phyloP scores from a whole-genome alignment of 2,329 filamentous ascomycete genomes.

The Pyricularia sp. region DNA sequence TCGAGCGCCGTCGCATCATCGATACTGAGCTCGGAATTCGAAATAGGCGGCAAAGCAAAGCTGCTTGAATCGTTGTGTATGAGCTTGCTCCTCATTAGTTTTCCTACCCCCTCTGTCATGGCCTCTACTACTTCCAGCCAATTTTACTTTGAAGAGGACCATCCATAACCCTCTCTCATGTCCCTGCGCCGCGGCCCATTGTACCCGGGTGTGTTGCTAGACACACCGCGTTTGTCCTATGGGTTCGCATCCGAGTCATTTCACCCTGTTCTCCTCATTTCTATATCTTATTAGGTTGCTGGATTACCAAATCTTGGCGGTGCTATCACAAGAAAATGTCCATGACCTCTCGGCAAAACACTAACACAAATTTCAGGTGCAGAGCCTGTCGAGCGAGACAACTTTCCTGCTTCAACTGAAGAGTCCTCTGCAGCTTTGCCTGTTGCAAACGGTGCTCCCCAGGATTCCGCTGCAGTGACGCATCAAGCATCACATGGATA shows the following conservation, averaged over 20 bases:
- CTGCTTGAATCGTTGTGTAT: background rate
- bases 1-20: background rate
- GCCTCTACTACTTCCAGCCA: background rate
- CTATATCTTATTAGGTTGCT: background rate
- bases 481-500: slow-evolving; percentile 32
- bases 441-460: slow-evolving; percentile 1
- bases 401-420: background rate
- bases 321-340: background rate
- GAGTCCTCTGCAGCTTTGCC: background rate
- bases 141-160: background rate
- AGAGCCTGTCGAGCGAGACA: background rate
- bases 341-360: background rate
- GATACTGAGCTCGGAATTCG: background rate
- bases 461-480: slow-evolving; percentile 3
- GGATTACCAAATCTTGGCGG: background rate
- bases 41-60: background rate
- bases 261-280: background rate
- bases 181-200: background rate
- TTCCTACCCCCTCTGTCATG: background rate
- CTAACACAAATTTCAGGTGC: background rate
- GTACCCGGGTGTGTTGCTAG: background rate
- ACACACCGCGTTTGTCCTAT: background rate
- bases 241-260: background rate
- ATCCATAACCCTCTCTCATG: background rate
- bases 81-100: background rate